These are phyloP conservation scores for Eustoma russellianum DNA, from an alignment of 257 asterid genomes.

Conservation along the genomic window DNA sequence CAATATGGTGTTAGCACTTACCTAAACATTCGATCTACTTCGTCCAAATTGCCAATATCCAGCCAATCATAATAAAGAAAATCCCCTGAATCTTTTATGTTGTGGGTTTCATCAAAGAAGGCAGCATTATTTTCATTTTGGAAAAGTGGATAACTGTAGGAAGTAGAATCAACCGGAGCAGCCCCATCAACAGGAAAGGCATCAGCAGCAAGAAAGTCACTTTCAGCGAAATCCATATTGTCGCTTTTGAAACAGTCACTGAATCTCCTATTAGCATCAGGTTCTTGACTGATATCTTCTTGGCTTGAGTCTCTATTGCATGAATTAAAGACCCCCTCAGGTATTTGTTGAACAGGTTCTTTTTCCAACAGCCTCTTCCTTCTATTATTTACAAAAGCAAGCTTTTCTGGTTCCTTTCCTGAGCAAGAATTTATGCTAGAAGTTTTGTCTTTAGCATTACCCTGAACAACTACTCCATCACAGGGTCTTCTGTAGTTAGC, in stretches of 20 bases:
- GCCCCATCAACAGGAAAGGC: slow-evolving; percentile 26
- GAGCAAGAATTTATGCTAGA: slow-evolving; percentile 20
- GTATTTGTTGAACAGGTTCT: slow-evolving; percentile 26
- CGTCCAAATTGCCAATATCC: slow-evolving; percentile 80
- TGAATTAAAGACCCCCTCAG: slow-evolving; percentile 34
- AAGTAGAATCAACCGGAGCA: slow-evolving; percentile 29
- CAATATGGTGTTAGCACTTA: slow-evolving; percentile 14
- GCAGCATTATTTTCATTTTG: slow-evolving; percentile 33
- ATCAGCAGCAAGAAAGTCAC: slow-evolving; percentile 31
- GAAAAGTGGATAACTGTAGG: slow-evolving; percentile 44
- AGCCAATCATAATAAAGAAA: slow-evolving; percentile 61
- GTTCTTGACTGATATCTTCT: slow-evolving; percentile 44
- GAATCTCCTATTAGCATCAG: slow-evolving; percentile 30
- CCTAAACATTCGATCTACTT: slow-evolving; percentile 82
- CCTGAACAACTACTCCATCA: slow-evolving; percentile 20
- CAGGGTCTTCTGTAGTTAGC: slow-evolving; percentile 40
- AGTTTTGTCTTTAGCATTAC: slow-evolving; percentile 22
- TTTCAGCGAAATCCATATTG: slow-evolving; percentile 19
- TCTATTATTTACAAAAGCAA: slow-evolving; percentile 28
- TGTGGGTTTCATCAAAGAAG: slow-evolving; percentile 39
- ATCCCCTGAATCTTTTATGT: slow-evolving; percentile 52
- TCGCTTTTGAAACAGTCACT: slow-evolving; percentile 25
- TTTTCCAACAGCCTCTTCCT: slow-evolving; percentile 42
- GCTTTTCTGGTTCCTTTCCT: slow-evolving; percentile 19
- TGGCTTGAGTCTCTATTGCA: slow-evolving; percentile 24